Conservation (phyloP, 1,284 basidiomycete genomes). For the Ustilago sp. region DNA sequence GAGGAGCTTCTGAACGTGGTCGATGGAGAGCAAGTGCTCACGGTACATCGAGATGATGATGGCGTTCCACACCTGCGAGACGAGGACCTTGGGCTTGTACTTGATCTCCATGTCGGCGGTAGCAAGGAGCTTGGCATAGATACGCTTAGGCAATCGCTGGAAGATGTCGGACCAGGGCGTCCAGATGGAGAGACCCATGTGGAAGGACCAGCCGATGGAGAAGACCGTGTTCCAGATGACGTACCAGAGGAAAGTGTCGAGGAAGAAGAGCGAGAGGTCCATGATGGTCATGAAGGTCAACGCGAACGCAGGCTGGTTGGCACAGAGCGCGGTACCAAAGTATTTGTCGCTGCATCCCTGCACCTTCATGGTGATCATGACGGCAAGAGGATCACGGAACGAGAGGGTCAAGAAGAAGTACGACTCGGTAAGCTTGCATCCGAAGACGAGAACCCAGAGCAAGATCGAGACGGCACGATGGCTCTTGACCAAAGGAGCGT, state of each 20-base stretch:
- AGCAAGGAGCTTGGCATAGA: slow-evolving; percentile 69
- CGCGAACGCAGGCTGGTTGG: slow-evolving; percentile 68
- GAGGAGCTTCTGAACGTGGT: slow-evolving; percentile 69
- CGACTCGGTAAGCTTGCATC: slow-evolving; percentile 69
- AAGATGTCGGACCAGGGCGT: slow-evolving; percentile 70
- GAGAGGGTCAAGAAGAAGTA: slow-evolving; percentile 70
- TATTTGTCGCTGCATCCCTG: slow-evolving; percentile 68
- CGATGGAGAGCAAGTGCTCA: slow-evolving; percentile 68
- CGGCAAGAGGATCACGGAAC: slow-evolving; percentile 68
- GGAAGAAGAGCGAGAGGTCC: slow-evolving; percentile 69
- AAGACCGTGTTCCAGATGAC: slow-evolving; percentile 70
- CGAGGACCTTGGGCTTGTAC: slow-evolving; percentile 70
- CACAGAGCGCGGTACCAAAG: slow-evolving; percentile 67
- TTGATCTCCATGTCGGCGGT: slow-evolving; percentile 70
- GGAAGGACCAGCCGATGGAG: slow-evolving; percentile 69
- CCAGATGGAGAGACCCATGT: slow-evolving; percentile 69
- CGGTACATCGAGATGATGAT: slow-evolving; percentile 70
- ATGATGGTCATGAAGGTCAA: slow-evolving; percentile 68
- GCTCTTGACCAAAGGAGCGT: slow-evolving; percentile 58
- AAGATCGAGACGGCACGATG: slow-evolving; percentile 65
- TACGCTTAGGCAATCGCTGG: slow-evolving; percentile 69
- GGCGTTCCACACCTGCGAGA: slow-evolving; percentile 70
- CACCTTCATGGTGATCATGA: slow-evolving; percentile 68
- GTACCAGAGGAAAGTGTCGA: slow-evolving; percentile 70
- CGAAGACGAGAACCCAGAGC: slow-evolving; percentile 68